Percentiles rank a stretch among this genome's conserved stretches.
These are phyloP conservation scores for Pisolithus microcarpus DNA, from an alignment of 768 basidiomycete species.

Conservation along the genomic window DNA sequence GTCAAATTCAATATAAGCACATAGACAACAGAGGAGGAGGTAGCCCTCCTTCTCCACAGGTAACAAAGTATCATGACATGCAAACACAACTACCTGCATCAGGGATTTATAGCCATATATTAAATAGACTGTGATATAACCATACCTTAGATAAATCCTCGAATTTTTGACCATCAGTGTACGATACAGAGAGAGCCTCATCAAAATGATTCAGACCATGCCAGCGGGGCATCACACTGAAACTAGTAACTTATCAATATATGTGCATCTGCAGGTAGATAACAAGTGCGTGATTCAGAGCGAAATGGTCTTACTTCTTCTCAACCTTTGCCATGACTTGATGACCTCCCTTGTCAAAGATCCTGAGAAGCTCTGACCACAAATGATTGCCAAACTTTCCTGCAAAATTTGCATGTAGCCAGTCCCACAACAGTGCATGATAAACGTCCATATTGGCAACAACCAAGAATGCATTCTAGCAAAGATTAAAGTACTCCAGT, in stretches of 20 bases:
- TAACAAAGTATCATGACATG: conserved; percentile 13
- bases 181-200: conserved; percentile 17
- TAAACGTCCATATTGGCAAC: not conserved
- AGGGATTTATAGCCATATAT: not conserved
- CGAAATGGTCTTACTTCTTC: not conserved
- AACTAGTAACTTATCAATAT: not conserved
- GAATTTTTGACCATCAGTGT: conserved; percentile 31
- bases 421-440: conserved; percentile 8
- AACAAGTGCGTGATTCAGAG: too few species aligned
- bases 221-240: conserved; percentile 1
- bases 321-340: not conserved
- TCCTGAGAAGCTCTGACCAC: not conserved
- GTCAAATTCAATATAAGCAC: conserved; percentile 26
- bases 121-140: not conserved
- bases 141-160: conserved; percentile 22
- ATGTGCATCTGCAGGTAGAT: not conserved
- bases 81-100: not conserved
- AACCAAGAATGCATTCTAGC: not conserved
- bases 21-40: conserved; percentile 22
- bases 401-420: conserved; percentile 5
- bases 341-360: not conserved
- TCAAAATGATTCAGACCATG: conserved; percentile 4
- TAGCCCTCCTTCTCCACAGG: conserved; percentile 10
- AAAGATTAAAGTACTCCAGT: not conserved
- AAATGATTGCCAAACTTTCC: conserved; percentile 9